phyloP scores from a whole-genome alignment of 345 rosid genomes.

The Salix arbutifolia region DNA sequence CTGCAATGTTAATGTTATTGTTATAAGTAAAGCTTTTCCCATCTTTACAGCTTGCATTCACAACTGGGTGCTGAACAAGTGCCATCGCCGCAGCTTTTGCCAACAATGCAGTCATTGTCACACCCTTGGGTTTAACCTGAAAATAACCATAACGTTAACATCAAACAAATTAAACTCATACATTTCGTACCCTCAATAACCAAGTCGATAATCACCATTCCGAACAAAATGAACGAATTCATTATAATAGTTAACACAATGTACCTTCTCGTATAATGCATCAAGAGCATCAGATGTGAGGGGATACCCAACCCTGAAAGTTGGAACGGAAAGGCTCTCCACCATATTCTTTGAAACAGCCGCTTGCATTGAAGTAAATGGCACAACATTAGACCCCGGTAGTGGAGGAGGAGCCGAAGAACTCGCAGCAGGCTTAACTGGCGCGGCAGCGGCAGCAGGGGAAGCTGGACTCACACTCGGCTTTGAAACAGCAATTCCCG shows the following conservation, averaged over 20 bases:
- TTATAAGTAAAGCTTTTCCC: slow-evolving; percentile 79
- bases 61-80: slow-evolving; percentile 85
- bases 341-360: slow-evolving; percentile 87
- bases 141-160: not conserved
- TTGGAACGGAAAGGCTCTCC: slow-evolving; percentile 79
- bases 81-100: slow-evolving; percentile 98
- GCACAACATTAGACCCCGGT: slow-evolving; percentile 71
- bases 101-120: slow-evolving; percentile 86
- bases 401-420: slow-evolving; percentile 40
- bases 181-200: not conserved
- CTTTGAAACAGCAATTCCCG: slow-evolving; percentile 62
- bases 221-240: not conserved
- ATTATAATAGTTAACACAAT: not conserved
- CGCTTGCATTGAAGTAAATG: slow-evolving; percentile 85
- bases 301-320: slow-evolving; percentile 92
- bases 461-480: slow-evolving; percentile 24
- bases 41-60: slow-evolving; percentile 81
- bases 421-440: slow-evolving; percentile 32
- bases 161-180: not conserved
- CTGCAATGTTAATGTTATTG: slow-evolving; percentile 70
- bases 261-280: slow-evolving; percentile 76
- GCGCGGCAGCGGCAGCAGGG: slow-evolving; percentile 23
- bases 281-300: slow-evolving; percentile 76
- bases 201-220: not conserved
- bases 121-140: slow-evolving; percentile 94